phyloP scores from a whole-genome alignment of 768 basidiomycete genomes.

The Pulveroboletus sp. region DNA sequence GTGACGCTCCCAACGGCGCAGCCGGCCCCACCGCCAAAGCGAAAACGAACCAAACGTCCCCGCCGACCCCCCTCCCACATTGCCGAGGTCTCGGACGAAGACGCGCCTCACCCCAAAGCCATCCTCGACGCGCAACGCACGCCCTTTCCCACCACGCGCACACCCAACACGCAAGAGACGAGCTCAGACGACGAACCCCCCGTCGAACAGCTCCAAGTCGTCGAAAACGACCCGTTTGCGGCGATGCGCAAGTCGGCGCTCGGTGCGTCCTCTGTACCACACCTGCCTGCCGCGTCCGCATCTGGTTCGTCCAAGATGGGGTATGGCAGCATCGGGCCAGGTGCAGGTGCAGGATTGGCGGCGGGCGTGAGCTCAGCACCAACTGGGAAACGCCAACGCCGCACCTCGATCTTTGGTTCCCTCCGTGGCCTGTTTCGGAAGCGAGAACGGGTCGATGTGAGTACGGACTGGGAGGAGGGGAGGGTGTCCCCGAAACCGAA shows the following conservation, averaged over 20 bases:
- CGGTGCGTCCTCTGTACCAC: neutral
- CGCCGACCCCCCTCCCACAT: slow-evolving; percentile 27
- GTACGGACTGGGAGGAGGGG: slow-evolving; percentile 15
- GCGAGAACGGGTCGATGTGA: neutral
- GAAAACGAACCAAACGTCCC: slow-evolving; percentile 3
- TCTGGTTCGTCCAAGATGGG: neutral
- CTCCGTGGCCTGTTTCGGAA: slow-evolving; percentile 27
- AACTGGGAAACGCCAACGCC: slow-evolving; percentile 16
- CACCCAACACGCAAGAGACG: slow-evolving; percentile 6
- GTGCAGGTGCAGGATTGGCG: neutral
- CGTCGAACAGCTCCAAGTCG: slow-evolving; percentile 18
- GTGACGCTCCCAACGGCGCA: slow-evolving; percentile 22
- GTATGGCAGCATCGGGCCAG: neutral
- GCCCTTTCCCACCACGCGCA: neutral
- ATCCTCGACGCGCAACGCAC: neutral
- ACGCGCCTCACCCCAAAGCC: neutral
- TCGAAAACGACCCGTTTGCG: slow-evolving; percentile 26
- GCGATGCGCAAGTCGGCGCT: slow-evolving; percentile 12
- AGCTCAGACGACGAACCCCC: slow-evolving; percentile 18
- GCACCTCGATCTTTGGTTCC: slow-evolving; percentile 25
- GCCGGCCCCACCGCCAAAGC: neutral
- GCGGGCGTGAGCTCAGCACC: neutral
- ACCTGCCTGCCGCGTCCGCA: neutral
- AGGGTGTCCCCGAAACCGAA: neutral
- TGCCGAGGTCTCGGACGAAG: slow-evolving; percentile 23